Evolutionary conservation across 129 eudicot species (phyloP), one percentile per base, ranked within the genome.

Genomic region (Chrysanthemum seticuspe): DNA sequence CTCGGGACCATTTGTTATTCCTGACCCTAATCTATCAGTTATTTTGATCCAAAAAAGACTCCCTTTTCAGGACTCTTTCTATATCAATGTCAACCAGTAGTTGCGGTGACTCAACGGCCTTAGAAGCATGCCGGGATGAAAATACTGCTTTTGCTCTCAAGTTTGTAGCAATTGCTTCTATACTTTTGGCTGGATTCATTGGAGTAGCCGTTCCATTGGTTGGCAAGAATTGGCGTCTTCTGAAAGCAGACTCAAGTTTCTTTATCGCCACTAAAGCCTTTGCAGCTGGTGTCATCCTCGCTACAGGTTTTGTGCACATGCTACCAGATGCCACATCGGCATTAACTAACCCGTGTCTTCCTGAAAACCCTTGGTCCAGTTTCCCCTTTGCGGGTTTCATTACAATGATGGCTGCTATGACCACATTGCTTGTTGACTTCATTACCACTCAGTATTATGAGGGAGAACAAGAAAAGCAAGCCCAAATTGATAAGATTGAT

Each of bases 231-330:
- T 85, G 88, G 57, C 86, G 85, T 14, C 83, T 86, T 76, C 82
- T 91, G 0, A 78, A 73, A 23, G 70, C 92, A 0, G 96, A 91
- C 58, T 84, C 91, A n/a, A 79, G 85, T 77, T 78, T 88, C 70
- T 91, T 91, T 66, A 70, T 83, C 7, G 83, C 83, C 47, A 88
- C 87, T 52, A 89, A 92, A 73, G 95, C 98, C 67, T 92, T 92
- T 70, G 96, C 96, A 6, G 97, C 94, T 13, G 97, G 96, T 67
- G 97, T 92, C 51, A 89, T 92, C 56, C 90, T 92, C 3, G 91
- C 97, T 16, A 92, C 97, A 1, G 96, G 96, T 13, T 92, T 92
- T 65, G 98, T 92, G 64, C 98, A 92, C 82, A 91, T 91, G 82
- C 73, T 91, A 73, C 92, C 97, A 9, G 97, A 88, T 68, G 97